Conservation (phyloP, 208 protist genomes). For the Strigomonas culicis region DNA sequence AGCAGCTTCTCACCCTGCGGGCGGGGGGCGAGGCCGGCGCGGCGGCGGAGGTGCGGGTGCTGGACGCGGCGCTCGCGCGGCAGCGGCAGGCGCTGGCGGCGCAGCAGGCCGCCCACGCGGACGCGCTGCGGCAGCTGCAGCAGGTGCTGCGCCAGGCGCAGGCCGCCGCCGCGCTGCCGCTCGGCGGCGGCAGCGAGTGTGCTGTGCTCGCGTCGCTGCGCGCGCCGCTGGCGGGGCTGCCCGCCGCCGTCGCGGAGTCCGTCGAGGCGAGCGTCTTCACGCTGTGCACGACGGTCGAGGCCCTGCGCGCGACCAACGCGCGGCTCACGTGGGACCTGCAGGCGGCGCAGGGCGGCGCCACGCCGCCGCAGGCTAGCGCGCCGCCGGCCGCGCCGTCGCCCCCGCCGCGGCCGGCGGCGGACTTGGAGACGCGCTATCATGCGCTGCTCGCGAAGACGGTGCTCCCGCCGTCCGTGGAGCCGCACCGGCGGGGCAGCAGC, state of each 20-base stretch:
- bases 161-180: no score
- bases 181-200: no score
- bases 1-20: not conserved
- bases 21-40: no score
- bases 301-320: not conserved
- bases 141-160: not conserved
- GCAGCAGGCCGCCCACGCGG: not conserved
- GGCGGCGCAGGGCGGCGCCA: no score
- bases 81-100: not conserved
- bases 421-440: not conserved
- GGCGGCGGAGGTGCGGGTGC: not conserved
- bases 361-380: no score
- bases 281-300: not conserved
- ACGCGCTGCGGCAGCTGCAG: not conserved
- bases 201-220: not conserved
- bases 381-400: not conserved
- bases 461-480: no score
- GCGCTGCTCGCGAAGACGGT: not conserved
- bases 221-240: no score
- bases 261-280: not conserved
- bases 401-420: not conserved
- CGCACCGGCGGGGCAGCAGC: no score
- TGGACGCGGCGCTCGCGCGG: not conserved
- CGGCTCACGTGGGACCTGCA: not conserved
- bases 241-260: no score